phyloP scores from a whole-genome alignment of 768 basidiomycete species.

The Mycena capillaripes region DNA sequence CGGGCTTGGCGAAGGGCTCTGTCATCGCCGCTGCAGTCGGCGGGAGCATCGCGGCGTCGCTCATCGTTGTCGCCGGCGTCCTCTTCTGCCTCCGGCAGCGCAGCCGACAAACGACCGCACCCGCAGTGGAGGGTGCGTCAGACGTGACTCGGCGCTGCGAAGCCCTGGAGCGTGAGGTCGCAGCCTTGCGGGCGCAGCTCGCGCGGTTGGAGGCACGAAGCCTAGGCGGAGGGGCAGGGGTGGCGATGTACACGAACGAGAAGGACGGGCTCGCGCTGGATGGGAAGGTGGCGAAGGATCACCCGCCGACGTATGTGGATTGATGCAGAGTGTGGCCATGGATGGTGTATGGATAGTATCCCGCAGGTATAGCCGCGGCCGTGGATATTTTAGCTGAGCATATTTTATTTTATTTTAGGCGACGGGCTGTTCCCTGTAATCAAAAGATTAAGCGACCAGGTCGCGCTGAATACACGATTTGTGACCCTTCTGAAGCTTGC shows the following conservation, averaged over 20 bases:
- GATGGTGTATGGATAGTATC: too few species aligned
- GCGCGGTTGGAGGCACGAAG: background rate
- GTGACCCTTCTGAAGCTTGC: too few species aligned
- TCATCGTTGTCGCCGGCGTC: background rate
- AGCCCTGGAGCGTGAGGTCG: background rate
- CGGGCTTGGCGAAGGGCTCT: background rate
- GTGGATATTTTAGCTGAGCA: background rate
- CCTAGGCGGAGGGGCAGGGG: background rate
- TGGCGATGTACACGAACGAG: background rate
- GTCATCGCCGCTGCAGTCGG: background rate
- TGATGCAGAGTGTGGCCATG: background rate
- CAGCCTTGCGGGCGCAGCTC: background rate
- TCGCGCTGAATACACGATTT: background rate
- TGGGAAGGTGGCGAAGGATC: background rate
- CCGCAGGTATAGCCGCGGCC: background rate
- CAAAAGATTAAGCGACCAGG: background rate
- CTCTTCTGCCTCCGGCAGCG: background rate
- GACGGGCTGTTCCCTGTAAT: too few species aligned
- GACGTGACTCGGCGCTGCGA: background rate
- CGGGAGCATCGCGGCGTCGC: background rate
- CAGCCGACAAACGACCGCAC: background rate
- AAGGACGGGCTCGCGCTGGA: constrained; percentile 3
- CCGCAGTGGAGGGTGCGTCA: background rate
- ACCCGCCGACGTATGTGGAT: background rate
- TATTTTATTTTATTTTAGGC: background rate